Evolutionary conservation across 176 grass and related monocot species (phyloP).

Genomic region (Aegilops bicornis): DNA sequence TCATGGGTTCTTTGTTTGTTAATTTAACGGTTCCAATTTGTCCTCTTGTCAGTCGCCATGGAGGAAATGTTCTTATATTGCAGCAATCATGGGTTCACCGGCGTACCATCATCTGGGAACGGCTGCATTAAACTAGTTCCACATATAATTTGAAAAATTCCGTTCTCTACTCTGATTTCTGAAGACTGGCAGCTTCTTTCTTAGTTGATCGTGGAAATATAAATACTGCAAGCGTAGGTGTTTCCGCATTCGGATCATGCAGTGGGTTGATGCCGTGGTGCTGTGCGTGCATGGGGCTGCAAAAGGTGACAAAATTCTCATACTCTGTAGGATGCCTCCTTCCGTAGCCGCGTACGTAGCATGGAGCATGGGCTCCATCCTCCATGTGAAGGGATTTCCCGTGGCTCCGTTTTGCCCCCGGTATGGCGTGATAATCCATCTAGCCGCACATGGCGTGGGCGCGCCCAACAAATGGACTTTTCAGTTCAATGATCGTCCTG

Average conservation of each 20-base stretch:
- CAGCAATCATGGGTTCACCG: background rate
- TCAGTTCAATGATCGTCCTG: conserved; percentile 22
- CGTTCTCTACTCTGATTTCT: background rate
- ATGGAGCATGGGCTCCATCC: conserved; percentile 16
- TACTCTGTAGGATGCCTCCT: conserved; percentile 15
- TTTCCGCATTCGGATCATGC: background rate
- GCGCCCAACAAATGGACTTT: conserved; percentile 31
- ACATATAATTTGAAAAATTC: too few relatives aligned
- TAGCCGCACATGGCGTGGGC: conserved; percentile 25
- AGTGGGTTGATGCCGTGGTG: conserved; percentile 6
- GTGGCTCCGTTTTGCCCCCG: conserved; percentile 27
- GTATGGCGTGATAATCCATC: conserved; percentile 32
- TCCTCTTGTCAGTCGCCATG: background rate
- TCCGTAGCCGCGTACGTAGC: conserved; percentile 14
- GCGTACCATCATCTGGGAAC: background rate
- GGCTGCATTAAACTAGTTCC: background rate
- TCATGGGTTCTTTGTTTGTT: background rate
- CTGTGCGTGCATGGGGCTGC: conserved; percentile 11
- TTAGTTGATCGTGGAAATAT: background rate
- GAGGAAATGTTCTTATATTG: background rate
- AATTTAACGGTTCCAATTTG: conserved; percentile 7
- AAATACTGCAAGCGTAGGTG: background rate
- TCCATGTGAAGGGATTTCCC: conserved; percentile 5
- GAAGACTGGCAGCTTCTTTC: background rate
- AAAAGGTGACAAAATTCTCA: conserved; percentile 36